Conservation (phyloP, 331 rosid species). For the Rosa hybrid region DNA sequence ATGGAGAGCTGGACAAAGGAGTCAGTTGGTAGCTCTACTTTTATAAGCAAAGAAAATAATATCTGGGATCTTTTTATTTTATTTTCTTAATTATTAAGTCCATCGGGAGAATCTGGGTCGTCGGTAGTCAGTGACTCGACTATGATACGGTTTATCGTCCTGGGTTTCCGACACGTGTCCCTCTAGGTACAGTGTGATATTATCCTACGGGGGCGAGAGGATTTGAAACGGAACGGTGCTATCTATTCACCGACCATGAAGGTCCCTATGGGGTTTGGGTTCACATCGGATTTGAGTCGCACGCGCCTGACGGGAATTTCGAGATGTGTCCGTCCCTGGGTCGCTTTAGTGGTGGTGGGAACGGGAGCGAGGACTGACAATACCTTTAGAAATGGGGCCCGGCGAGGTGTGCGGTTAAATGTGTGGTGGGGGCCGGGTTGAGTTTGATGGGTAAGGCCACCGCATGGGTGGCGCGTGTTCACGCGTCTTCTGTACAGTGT, state of each 20-base stretch:
- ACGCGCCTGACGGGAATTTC: neutral
- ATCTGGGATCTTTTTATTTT: neutral
- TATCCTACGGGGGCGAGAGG: neutral
- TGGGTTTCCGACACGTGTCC: slow-evolving; percentile 29
- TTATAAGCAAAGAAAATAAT: slow-evolving; percentile 10
- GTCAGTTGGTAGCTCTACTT: neutral
- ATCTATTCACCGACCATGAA: slow-evolving; percentile 30
- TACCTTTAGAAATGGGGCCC: neutral
- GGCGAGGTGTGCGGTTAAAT: neutral
- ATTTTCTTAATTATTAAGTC: neutral
- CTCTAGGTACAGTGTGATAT: neutral
- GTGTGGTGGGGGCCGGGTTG: neutral
- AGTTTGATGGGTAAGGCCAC: neutral
- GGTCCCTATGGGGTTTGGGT: slow-evolving; percentile 4
- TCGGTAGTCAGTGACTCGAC: neutral
- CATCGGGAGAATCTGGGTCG: slow-evolving; percentile 12
- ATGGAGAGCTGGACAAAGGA: neutral
- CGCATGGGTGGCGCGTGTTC: slow-evolving; percentile 3
- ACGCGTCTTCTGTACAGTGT: neutral
- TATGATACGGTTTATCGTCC: neutral
- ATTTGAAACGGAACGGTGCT: neutral
- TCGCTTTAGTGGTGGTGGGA: neutral
- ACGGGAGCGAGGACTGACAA: neutral
- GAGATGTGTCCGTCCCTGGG: neutral
- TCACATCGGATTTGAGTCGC: neutral